phyloP scores from a whole-genome alignment of 768 basidiomycete species.

The Paxillus ammoniavirescens region DNA sequence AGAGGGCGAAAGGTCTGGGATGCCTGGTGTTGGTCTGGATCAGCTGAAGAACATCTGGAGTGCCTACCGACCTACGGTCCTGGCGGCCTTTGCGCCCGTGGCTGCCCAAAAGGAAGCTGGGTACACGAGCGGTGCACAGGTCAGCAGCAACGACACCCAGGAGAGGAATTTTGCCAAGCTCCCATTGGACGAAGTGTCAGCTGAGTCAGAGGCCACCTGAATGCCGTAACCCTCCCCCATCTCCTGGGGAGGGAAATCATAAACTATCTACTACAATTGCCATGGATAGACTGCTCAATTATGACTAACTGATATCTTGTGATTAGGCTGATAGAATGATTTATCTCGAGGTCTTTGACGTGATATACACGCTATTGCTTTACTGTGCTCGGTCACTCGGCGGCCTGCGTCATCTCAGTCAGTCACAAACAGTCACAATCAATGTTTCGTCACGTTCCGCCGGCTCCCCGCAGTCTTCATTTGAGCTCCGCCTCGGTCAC shows the following conservation, averaged over 20 bases:
- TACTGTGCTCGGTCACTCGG: too few species aligned
- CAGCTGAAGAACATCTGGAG: conserved; percentile 39
- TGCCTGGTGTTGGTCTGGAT: conserved; percentile 23
- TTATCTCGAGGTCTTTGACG: not conserved
- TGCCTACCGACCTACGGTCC: conserved; percentile 39
- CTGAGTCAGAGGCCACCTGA: not conserved
- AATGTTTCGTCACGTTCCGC: too few species aligned
- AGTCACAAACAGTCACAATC: too few species aligned
- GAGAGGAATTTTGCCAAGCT: not conserved
- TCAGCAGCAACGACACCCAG: conserved; percentile 1
- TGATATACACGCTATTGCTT: not conserved
- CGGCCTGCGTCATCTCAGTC: too few species aligned
- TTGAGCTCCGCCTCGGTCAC: too few species aligned
- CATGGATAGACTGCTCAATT: not conserved
- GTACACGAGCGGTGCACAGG: conserved; percentile 4
- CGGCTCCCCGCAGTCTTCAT: too few species aligned
- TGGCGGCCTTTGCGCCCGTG: conserved; percentile 30
- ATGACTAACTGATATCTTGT: not conserved
- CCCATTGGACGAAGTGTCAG: not conserved
- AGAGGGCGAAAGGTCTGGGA: conserved; percentile 18
- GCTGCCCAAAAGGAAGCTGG: conserved; percentile 10
- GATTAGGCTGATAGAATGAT: not conserved
- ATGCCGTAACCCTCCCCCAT: not conserved
- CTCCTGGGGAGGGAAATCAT: not conserved
- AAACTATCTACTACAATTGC: not conserved